A percentile compares a stretch with the other conserved stretches of the same genome.
These are phyloP conservation scores for Filosporella fistucella DNA, from an alignment of 495 filamentous ascomycete genomes.

Conservation along the genomic window DNA sequence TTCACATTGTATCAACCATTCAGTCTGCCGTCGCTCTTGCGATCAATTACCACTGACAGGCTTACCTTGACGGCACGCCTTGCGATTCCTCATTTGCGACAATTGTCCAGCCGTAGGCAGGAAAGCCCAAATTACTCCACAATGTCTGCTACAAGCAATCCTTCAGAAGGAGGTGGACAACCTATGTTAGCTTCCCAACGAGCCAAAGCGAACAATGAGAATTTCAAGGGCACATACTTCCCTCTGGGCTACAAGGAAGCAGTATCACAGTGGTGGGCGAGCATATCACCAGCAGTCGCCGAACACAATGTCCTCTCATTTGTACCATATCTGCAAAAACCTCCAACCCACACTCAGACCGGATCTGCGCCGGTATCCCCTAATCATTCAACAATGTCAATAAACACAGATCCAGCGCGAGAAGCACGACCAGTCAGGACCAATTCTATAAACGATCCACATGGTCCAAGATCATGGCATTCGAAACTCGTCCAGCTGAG, in stretches of 20 bases:
- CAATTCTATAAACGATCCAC: conserved; percentile 60
- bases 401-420: conserved; percentile 30
- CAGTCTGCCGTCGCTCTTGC: conserved; percentile 21
- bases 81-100: conserved; percentile 16
- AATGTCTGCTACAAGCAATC: conserved; percentile 29
- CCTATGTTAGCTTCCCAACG: conserved; percentile 48
- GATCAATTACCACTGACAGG: conserved; percentile 21
- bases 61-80: conserved; percentile 14
- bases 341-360: conserved; percentile 67
- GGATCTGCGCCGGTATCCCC: conserved; percentile 44
- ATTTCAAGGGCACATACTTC: conserved; percentile 48
- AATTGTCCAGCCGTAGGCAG: conserved; percentile 9
- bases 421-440: conserved; percentile 15
- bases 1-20: conserved; percentile 21
- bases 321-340: conserved; percentile 77
- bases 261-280: conserved; percentile 91
- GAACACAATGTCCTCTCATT: conserved; percentile 87
- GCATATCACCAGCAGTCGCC: conserved; percentile 72
- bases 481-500: conserved; percentile 78
- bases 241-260: conserved; percentile 89
- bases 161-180: conserved; percentile 39
- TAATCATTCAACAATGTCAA: conserved; percentile 26
- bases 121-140: conserved; percentile 20
- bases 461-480: conserved; percentile 82
- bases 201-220: conserved; percentile 31